A percentile compares a stretch with the other conserved stretches of the same genome.
Conservation (phyloP, 2,329 filamentous ascomycete species). For the Trichoderma cornu-damae region DNA sequence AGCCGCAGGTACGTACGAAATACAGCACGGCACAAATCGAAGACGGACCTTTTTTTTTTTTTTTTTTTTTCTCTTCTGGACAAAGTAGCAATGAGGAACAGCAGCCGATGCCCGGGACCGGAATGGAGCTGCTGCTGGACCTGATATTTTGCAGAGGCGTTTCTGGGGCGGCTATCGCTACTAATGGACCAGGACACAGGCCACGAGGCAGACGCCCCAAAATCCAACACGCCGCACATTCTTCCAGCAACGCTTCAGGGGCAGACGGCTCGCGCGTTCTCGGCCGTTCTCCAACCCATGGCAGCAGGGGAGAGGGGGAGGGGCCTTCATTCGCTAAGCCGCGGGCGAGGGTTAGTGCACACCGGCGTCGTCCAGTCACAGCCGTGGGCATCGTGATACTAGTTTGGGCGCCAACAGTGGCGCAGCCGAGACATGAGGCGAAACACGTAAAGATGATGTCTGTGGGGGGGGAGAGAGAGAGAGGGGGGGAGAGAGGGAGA, state of each 20-base stretch:
- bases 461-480: neutral
- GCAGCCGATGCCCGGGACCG: neutral
- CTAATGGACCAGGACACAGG: neutral
- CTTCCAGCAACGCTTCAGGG: neutral
- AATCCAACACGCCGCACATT: neutral
- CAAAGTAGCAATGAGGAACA: neutral
- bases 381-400: neutral
- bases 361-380: neutral
- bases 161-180: too few species aligned
- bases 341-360: neutral
- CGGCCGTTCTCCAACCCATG: conserved; percentile 5
- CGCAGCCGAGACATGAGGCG: neutral
- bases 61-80: too few species aligned
- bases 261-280: neutral
- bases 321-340: conserved; percentile 1
- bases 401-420: conserved; percentile 13
- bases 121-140: neutral
- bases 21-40: conserved; percentile 8
- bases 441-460: neutral
- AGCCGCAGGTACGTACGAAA: neutral
- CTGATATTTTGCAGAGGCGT: neutral
- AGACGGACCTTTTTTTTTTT: neutral
- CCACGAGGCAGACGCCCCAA: neutral
- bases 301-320: too few species aligned
- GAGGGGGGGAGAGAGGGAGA: neutral